Evolutionary conservation across 768 basidiomycete species (phyloP), one percentile per base, ranked within the genome.

Genomic region (Rubroboletus satanas): DNA sequence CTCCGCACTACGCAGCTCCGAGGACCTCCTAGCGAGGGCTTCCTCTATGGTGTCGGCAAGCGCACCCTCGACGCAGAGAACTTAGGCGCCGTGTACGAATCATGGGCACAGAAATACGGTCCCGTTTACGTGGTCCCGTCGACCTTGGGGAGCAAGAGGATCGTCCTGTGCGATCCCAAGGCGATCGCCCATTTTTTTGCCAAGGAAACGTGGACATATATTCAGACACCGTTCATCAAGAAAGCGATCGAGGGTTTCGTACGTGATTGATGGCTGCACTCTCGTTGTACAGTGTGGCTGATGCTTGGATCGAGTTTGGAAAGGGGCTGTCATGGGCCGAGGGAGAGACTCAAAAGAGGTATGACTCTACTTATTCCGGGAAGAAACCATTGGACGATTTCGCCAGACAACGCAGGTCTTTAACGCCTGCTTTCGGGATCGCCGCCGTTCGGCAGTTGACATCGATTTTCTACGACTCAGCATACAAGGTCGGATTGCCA

Each of bases 101-200:
- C 31, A 0, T 66, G 64, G 64, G 61, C 61, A 0, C 42, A 50
- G 12, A 55, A 56, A 26, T 65, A 59, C 33, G 64, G 64, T 14
- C 26, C 38, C 0, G 64, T 42, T 2, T 65, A 58, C 33, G 39
- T 21, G 4, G 45, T 54, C 7, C 61, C 61, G 4, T 51, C 51
- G 14, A 37, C 55, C 6, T 17, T 66, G 7, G 57, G 61, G 0
- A 38, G 10, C 0, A 21, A 32, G 7, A 41, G 9, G 42, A 33
- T 65, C 32, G n/a, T 66, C 12, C 17, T 66, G 18, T 70, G 70
- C 38, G 80, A 81, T 56, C 75, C 76, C 6, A 80, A 77, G 32
- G 51, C 58, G 5, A 56, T 61, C 32, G 46, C 54, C 1, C 58
- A 56, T 23, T 53, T 43, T 5, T 50, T 37, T 9, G 23, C 45